Conservation (phyloP, 73 alveolate genomes). For the Breviolum minutum region DNA sequence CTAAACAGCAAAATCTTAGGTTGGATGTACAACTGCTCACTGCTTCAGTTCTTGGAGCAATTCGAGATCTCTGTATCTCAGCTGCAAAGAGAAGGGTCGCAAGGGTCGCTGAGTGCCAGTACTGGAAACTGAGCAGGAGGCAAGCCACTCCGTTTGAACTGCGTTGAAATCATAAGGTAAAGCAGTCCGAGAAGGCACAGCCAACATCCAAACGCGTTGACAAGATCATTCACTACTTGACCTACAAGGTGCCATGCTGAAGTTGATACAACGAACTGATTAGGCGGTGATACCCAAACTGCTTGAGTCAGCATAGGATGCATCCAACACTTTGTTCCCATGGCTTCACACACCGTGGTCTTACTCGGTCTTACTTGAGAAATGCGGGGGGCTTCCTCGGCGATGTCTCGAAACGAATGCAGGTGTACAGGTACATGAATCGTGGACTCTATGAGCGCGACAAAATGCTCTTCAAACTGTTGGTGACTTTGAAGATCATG, state of each 20-base stretch:
- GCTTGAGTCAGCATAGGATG: background rate
- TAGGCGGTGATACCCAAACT: background rate
- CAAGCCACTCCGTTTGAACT: background rate
- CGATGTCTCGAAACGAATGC: background rate
- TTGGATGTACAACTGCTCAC: slow-evolving; percentile 99
- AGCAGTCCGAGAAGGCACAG: slow-evolving; percentile 93
- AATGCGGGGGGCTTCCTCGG: background rate
- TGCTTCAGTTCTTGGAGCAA: slow-evolving; percentile 99
- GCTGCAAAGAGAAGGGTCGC: slow-evolving; percentile 98
- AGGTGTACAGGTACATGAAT: slow-evolving; percentile 99
- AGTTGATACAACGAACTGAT: background rate
- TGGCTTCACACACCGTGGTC: too few relatives aligned
- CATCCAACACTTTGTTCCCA: too few relatives aligned
- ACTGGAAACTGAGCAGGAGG: background rate
- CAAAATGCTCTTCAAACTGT: slow-evolving; percentile 99
- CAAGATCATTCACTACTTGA: slow-evolving; percentile 93
- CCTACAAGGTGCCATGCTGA: slow-evolving; percentile 52
- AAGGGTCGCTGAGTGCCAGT: slow-evolving; percentile 97
- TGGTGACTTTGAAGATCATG: slow-evolving; percentile 99
- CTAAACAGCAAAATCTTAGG: slow-evolving; percentile 95
- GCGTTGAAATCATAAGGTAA: slow-evolving; percentile 76
- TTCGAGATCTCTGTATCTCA: slow-evolving; percentile 99
- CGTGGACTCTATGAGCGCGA: slow-evolving; percentile 99
- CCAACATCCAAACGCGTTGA: slow-evolving; percentile 95
- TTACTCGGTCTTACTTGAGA: too few relatives aligned